Evolutionary conservation across 805 yeast genomes (phyloP), one percentile per base, ranked within the genome.

Genomic region (Dipodascopsis uninucleata): DNA sequence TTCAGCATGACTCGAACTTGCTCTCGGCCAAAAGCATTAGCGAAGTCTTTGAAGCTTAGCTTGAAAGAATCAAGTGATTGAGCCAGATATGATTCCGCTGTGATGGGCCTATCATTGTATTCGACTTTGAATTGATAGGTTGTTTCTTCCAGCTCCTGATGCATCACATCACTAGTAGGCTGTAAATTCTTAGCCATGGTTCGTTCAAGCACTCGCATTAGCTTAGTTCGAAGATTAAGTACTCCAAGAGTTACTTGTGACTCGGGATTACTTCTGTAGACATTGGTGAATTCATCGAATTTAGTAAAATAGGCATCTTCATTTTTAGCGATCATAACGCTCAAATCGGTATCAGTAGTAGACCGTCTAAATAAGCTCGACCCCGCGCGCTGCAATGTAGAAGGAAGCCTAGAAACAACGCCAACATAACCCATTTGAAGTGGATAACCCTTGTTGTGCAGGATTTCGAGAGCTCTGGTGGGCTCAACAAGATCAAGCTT

Each of bases 381-480:
- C n/a, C 41, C 40, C 10, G 45, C 40, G 9, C 20, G 31, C 7
- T 39, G 25, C 5, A 44, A 21, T 12, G 41, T 28, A 1, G 61
- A 36, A 1, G 93, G 95, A 0, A 85, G 75, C 54, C 79, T 84
- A 1, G 97, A 85, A 16, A 94, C 82, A n/a, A 94, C 97, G 45
- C 99, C 99, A 17, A 93, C 97, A 62, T 93, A 93, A 0, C 99
- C 99, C 95, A 93, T 85, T 58, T 76, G 80, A 49, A 93, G 70
- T 0, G 98, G 97, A 59, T 94, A 94, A 58, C 81, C 85, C 53
- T 75, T 79, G 65, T 90, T 90, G 23, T 76, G 73, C 49, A 93
- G 69, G 17, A 85, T 76, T 5, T 69, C 71, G 38, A 77, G 75
- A 0, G 96, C 98, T 12, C 71, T 65, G 35, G 74, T 75, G 0